phyloP scores from a whole-genome alignment of 192 early-diverging fungal genomes.

The Glomus cerebriforme region DNA sequence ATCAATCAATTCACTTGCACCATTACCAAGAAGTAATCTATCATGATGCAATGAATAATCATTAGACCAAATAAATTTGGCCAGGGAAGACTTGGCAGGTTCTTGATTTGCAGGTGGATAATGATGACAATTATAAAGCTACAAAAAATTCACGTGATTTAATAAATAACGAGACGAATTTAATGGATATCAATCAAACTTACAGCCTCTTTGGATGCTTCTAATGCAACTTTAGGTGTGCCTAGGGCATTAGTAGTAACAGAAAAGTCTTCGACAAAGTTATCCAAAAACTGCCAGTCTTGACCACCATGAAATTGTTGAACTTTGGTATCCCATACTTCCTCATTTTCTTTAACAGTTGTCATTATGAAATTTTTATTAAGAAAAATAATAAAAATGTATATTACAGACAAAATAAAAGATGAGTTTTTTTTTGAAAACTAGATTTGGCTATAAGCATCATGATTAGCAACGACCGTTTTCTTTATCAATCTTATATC shows the following conservation, averaged over 20 bases:
- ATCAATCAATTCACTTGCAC: constrained; percentile 90
- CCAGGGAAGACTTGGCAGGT: constrained; percentile 81
- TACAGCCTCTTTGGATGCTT: constrained; percentile 74
- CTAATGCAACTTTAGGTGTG: constrained; percentile 71
- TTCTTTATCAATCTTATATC: too few species aligned
- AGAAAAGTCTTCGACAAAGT: constrained; percentile 91
- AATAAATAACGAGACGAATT: too few species aligned
- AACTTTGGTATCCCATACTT: constrained; percentile 81
- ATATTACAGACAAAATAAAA: too few species aligned
- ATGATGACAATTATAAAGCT: constrained; percentile 74
- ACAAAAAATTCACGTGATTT: constrained; percentile 19
- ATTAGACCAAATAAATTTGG: constrained; percentile 77
- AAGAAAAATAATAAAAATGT: too few species aligned
- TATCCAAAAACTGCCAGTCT: constrained; percentile 76
- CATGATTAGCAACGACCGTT: too few species aligned
- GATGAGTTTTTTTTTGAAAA: too few species aligned
- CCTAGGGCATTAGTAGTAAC: constrained; percentile 91
- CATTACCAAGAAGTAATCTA: constrained; percentile 83
- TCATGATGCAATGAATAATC: constrained; percentile 55
- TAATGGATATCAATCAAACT: constrained; percentile 36
- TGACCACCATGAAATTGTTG: constrained; percentile 91
- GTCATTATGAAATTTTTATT: background rate
- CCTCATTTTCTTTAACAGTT: background rate
- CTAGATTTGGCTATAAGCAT: too few species aligned
- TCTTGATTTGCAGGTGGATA: constrained; percentile 93